Percentiles rank a stretch among this genome's conserved stretches.
Conservation (phyloP, 495 filamentous ascomycete species). For the Endocarpon pusillum region DNA sequence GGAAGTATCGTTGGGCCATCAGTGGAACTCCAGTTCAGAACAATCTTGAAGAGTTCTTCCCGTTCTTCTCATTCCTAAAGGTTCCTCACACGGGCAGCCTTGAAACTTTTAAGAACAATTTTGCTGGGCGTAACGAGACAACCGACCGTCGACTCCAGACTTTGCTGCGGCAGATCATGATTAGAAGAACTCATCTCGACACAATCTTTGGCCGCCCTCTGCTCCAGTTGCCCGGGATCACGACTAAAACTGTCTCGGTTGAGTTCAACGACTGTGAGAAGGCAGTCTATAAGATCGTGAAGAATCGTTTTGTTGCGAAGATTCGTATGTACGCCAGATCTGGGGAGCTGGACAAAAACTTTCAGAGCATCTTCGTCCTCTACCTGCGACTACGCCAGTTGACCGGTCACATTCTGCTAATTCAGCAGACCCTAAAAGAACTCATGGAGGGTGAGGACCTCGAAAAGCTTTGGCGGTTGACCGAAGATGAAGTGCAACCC, state of each 20-base stretch:
- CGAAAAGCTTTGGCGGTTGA: constrained; percentile 13
- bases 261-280: constrained; percentile 32
- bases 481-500: constrained; percentile 5
- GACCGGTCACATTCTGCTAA: constrained; percentile 30
- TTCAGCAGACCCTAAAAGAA: constrained; percentile 27
- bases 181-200: constrained; percentile 33
- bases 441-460: constrained; percentile 25
- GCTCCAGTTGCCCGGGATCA: constrained; percentile 31
- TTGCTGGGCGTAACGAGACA: constrained; percentile 17
- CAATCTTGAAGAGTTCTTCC: constrained; percentile 32
- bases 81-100: constrained; percentile 26
- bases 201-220: constrained; percentile 36
- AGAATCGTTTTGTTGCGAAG: constrained; percentile 14
- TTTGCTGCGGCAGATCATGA: constrained; percentile 30
- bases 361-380: constrained; percentile 13
- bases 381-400: constrained; percentile 35
- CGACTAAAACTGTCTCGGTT: constrained; percentile 16
- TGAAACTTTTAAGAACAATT: constrained; percentile 31
- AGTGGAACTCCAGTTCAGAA: constrained; percentile 47
- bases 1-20: constrained; percentile 39
- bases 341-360: constrained; percentile 1
- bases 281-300: constrained; percentile 29
- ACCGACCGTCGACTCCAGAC: constrained; percentile 18
- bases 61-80: constrained; percentile 42
- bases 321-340: constrained; percentile 19